Evolutionary conservation across 306 rosid genomes (phyloP), one percentile per base, ranked within the genome.

Genomic region (Cucurbita argyrosperma): DNA sequence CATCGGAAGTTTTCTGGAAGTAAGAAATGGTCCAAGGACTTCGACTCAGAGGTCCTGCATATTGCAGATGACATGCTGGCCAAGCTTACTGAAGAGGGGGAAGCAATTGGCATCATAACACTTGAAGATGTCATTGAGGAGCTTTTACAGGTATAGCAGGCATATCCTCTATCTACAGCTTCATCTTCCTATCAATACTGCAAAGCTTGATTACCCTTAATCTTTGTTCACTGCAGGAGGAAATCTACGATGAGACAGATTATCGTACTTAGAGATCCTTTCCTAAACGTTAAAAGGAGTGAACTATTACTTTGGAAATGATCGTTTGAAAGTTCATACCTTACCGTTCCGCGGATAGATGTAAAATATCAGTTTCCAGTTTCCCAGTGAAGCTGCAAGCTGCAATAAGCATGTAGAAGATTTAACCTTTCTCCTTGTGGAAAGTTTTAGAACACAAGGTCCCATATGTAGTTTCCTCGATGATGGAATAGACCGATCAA

Each of bases 101-200:
- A 81, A 80, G 94, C 90, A 74, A 81, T 87, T 56, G 96, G 96
- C 72, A 75, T 88, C 23, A 88, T 90, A 60, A 88, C 95, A 0
- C 82, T 90, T 82, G 95, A 88, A 79, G 95, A 88, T 85, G 88
- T 90, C 35, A 88, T 90, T 79, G 94, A 88, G 78, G 92, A 88
- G 85, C 87, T 90, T 57, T 75, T 75, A 37, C 78, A 75, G 72
- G 78, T 74, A 74, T 1, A 46, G 58, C 38, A 46, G 58, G 58
- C 38, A 51, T 1, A 59, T 38, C 45, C 75, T 16, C 55, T 46
- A 23, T 60, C 37, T 61, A 8, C 6, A 30, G 26, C 16, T 18
- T 16, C 30, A 11, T 46, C 35, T 58, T 63, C 40, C 39, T 73
- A 72, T 52, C 68, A 26, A 13, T 61, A 7, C 37, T 39, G 30